phyloP scores from a whole-genome alignment of 495 filamentous ascomycete species.

The Aspergillus cavernicola region DNA sequence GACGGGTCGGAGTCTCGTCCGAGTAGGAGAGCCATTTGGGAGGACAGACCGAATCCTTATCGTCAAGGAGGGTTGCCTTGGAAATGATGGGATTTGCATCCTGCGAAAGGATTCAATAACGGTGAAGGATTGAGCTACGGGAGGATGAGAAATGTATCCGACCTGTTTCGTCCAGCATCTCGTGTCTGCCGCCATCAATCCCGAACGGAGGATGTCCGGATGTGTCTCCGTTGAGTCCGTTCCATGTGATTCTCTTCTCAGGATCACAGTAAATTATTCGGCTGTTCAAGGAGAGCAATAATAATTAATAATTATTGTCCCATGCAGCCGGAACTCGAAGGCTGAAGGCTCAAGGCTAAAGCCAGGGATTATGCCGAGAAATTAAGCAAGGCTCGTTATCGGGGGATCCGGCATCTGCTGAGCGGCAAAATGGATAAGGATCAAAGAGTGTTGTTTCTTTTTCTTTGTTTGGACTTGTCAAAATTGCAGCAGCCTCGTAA shows the following conservation, averaged over 20 bases:
- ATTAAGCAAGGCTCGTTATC: too few species aligned
- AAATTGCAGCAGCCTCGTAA: too few species aligned
- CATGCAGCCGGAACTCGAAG: neutral
- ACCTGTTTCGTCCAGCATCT: constrained; percentile 2
- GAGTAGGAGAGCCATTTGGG: too few species aligned
- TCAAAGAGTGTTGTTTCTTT: neutral
- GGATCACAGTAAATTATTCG: neutral
- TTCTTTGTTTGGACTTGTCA: neutral
- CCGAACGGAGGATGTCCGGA: neutral
- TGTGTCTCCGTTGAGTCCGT: neutral
- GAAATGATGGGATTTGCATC: neutral
- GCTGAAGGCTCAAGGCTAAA: too few species aligned
- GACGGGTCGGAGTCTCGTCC: neutral
- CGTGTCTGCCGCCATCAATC: too few species aligned
- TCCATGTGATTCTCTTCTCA: neutral
- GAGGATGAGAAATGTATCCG: constrained; percentile 1
- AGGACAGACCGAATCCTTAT: neutral
- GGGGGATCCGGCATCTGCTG: too few species aligned
- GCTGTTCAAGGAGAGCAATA: neutral
- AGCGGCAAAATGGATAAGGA: too few species aligned
- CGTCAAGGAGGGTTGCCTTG: neutral
- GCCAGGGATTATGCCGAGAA: constrained; percentile 11
- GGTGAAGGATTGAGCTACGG: constrained; percentile 5
- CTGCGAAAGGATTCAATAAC: neutral
- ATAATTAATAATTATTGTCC: too few species aligned